A percentile compares a stretch with the other conserved stretches of the same genome.
Evolutionary conservation across 2,329 filamentous ascomycete genomes (phyloP).

Genomic region (Colletotrichum spinosum): DNA sequence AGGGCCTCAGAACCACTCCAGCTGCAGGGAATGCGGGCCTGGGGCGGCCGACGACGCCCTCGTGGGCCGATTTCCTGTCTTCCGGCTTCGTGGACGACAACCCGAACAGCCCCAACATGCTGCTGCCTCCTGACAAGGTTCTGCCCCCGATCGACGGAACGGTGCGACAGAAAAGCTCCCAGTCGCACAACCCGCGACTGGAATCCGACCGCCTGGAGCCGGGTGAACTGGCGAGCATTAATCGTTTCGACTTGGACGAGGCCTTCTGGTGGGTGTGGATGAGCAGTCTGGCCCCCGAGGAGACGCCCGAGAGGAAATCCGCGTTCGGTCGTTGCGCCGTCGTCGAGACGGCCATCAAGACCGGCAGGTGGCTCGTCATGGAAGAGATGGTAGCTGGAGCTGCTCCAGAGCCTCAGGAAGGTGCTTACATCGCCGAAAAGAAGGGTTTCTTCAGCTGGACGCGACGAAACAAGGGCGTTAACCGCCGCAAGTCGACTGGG

Average conservation of each 20-base stretch:
- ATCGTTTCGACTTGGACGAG: constrained; percentile 86
- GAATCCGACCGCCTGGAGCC: constrained; percentile 83
- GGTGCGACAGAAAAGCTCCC: constrained; percentile 83
- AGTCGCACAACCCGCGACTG: constrained; percentile 82
- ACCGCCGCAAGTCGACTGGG: constrained; percentile 77
- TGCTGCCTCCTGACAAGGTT: constrained; percentile 92
- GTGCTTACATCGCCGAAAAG: constrained; percentile 94
- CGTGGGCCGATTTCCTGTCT: constrained; percentile 97
- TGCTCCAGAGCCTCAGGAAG: constrained; percentile 83
- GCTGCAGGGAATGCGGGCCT: constrained; percentile 74
- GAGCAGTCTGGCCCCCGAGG: constrained; percentile 91
- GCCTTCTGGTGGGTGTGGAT: constrained; percentile 99
- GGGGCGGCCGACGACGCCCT: constrained; percentile 91
- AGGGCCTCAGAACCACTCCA: constrained; percentile 72
- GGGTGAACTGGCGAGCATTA: constrained; percentile 94
- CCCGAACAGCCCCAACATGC: constrained; percentile 72
- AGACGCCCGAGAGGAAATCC: constrained; percentile 85
- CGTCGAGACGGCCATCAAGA: constrained; percentile 85
- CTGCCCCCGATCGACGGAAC: constrained; percentile 84
- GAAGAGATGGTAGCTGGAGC: constrained; percentile 97
- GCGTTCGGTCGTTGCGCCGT: constrained; percentile 95
- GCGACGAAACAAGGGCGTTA: constrained; percentile 70
- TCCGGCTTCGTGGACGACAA: constrained; percentile 88
- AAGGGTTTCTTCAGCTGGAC: constrained; percentile 94
- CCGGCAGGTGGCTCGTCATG: constrained; percentile 91